A percentile compares a stretch with the other conserved stretches of the same genome.
Evolutionary conservation across 2,329 filamentous ascomycete species (phyloP).

Genomic region (Fusarium sp.): DNA sequence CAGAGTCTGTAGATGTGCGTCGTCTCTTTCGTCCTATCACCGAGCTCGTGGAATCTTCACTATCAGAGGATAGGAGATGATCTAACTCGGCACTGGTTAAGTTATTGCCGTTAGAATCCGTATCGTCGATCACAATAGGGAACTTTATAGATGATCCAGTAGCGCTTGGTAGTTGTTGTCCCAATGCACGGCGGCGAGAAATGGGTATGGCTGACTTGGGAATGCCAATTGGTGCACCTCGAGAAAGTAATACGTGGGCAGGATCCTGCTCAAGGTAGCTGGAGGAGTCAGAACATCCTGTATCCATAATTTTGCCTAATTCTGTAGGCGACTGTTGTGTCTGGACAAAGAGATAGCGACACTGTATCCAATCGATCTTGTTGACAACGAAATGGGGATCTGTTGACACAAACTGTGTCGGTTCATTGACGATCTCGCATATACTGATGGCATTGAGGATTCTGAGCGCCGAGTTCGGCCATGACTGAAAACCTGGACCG

Average conservation of each 20-base stretch:
- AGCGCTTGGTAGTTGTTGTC: not conserved
- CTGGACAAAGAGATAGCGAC: constrained; percentile 80
- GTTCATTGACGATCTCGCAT: constrained; percentile 87
- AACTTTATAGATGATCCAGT: constrained; percentile 4
- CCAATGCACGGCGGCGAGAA: constrained; percentile 30
- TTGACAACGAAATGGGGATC: constrained; percentile 78
- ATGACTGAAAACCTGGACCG: constrained; percentile 53
- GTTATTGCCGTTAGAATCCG: not conserved
- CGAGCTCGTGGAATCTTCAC: constrained; percentile 13
- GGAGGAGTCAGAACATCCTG: not conserved
- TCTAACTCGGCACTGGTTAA: constrained; percentile 38
- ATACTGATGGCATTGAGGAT: constrained; percentile 75
- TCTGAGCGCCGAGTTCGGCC: constrained; percentile 76
- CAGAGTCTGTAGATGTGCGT: constrained; percentile 40
- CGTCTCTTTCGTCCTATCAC: constrained; percentile 39
- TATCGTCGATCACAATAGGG: constrained; percentile 18
- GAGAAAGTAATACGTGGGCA: constrained; percentile 1
- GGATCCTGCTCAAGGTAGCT: constrained; percentile 51
- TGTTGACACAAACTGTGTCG: constrained; percentile 68
- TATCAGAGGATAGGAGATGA: constrained; percentile 43
- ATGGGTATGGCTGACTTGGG: constrained; percentile 49
- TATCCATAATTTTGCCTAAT: not conserved
- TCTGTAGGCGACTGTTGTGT: constrained; percentile 19
- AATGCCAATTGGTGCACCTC: constrained; percentile 29
- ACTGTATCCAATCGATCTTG: constrained; percentile 88